Evolutionary conservation across 805 yeast species (phyloP), one percentile per base, ranked within the genome.

Genomic region (Teunomyces funiuensis): DNA sequence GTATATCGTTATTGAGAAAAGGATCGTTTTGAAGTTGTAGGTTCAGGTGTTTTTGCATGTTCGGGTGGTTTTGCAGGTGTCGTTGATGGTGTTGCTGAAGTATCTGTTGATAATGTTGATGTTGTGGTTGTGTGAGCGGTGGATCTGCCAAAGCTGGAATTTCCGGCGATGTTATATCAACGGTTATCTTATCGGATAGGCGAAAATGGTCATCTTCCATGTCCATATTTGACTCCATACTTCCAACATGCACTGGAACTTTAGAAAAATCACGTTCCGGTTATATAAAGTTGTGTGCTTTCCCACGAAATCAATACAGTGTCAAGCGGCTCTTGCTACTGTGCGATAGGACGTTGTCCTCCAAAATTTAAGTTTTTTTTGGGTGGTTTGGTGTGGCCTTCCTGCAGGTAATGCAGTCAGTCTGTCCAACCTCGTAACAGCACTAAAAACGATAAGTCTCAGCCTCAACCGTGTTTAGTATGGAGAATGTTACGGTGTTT

Each of bases 121-220:
- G 22, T 29, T 38, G 30, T 28, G 29, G 16, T 34, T 25, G 13
- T 16, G 34, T 23, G 23, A 31, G 11, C 16, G 38, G 15, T 26
- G 38, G 7, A 11, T 22, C 25, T 22, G 25, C 9, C 25, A 28
- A 5, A 16, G 33, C 19, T 15, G 34, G 34, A 4, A 28, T 28
- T 10, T 28, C 30, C 8, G 30, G 30, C 14, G 30, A 13, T 13
- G 14, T 28, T 15, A 13, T 13, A 13, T 28, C 30, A n/a, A 28
- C 10, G 4, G 18, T 28, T 13, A 28, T 18, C 34, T 31, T 31
- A 31, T 31, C 25, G 25, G 34, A 5, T 23, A 18, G 23, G 14
- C 25, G 34, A 31, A 8, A 22, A 22, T 22, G 25, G 10, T 22
- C 25, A 11, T 22, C 25, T 22, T 22, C 25, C 25, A 22, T 22